Evolutionary conservation across 208 protist genomes (phyloP).

Genomic region (Naegleria gruberi): DNA sequence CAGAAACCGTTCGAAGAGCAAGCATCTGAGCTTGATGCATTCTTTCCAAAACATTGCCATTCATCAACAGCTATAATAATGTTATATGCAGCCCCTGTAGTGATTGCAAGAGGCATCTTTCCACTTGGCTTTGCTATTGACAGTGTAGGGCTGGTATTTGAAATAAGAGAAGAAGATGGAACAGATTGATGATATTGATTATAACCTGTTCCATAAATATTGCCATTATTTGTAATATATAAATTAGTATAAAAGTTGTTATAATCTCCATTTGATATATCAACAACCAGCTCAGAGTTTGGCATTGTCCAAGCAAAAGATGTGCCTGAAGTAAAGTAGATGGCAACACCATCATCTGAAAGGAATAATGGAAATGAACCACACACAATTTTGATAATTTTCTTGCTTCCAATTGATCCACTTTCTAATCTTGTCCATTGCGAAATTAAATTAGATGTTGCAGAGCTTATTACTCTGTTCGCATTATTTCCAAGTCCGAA

Average conservation of each 20-base stretch:
- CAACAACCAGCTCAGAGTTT: neutral
- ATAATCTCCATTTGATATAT: neutral
- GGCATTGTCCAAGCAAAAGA: neutral
- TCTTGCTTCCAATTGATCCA: neutral
- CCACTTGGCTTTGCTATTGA: neutral
- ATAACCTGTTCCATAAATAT: neutral
- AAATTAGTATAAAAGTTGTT: neutral
- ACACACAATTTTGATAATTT: neutral
- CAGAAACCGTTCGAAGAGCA: neutral
- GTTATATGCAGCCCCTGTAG: neutral
- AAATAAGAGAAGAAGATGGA: neutral
- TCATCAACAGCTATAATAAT: neutral
- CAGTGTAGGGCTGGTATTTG: neutral
- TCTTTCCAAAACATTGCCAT: neutral
- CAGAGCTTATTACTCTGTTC: neutral
- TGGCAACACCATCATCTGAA: neutral
- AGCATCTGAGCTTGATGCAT: neutral
- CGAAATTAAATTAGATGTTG: neutral
- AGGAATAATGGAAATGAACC: neutral
- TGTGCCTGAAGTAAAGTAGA: neutral
- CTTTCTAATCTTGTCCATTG: neutral
- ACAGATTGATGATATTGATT: neutral
- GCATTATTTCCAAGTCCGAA: neutral
- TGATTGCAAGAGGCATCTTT: neutral
- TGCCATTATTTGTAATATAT: neutral